These are phyloP conservation scores for Mortierella sp. DNA, from an alignment of 371 early-diverging fungal species.

Conservation along the genomic window DNA sequence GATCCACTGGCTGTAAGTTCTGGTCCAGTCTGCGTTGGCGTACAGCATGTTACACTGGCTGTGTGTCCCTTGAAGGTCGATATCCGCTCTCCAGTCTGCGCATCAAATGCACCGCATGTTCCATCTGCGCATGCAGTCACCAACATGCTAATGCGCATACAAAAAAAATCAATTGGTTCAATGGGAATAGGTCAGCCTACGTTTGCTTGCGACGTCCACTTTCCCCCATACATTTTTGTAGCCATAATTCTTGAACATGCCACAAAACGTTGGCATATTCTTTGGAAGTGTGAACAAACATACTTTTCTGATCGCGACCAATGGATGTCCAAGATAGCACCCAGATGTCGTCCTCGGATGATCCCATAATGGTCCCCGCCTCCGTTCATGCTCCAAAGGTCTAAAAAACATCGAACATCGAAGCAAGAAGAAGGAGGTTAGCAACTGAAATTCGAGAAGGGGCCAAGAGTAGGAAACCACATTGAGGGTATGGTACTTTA, in stretches of 20 bases:
- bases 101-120: conserved; percentile 8
- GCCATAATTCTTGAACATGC: background rate
- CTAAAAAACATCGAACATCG: background rate
- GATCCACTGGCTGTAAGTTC: background rate
- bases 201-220: background rate
- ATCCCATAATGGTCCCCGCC: conserved; percentile 4
- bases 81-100: conserved; percentile 4
- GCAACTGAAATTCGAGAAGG: too few relatives aligned
- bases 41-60: background rate
- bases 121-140: conserved; percentile 11
- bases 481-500: background rate
- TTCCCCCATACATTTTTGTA: background rate
- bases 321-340: background rate
- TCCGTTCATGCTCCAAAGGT: background rate
- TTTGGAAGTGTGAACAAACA: background rate
- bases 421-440: background rate
- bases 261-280: background rate
- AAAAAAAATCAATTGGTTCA: background rate
- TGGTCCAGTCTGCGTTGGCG: background rate
- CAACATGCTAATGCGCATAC: background rate
- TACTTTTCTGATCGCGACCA: conserved; percentile 12
- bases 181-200: background rate
- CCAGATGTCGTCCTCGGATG: conserved; percentile 10
- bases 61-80: background rate
- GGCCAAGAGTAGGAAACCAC: too few relatives aligned